Base-by-base conservation (phyloP, 345 rosid species). In the Brassica carinata region DNA sequence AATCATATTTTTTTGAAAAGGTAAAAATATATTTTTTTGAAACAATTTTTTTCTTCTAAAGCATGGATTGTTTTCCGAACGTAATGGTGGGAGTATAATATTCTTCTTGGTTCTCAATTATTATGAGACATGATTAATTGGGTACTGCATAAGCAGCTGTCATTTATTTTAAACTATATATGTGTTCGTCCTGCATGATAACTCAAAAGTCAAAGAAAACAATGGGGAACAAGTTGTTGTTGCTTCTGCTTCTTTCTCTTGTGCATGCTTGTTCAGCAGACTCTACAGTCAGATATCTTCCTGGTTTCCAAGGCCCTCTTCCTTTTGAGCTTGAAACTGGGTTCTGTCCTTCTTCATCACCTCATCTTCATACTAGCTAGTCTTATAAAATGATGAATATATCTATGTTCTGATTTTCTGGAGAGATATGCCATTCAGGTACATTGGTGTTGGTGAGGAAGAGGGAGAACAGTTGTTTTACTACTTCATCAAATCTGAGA, bases 241-340 rank as follows among this genome's bases (percentile, higher is more conserved):
- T 55, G 61, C 9, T 23, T 23, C 26, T 23, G 26, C 26, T 23
- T 23, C 61, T 17, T 15, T 3, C 61, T 55, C 61, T 6, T 15
- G 38, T 38, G 27, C 81, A 71, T 69, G 77, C 13, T 64, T 55
- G 72, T 45, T 59, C 81, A 40, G 43, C 66, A 51, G 18, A 14
- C n/a, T 77, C 85, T 14, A 68, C 58, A 27, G 10, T 88, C 11
- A 76, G 19, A 55, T 31, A 61, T 75, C 84, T 87, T 15, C 89
- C 91, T 71, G 88, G 87, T 14, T 88, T 83, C 75, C 67, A 75
- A 15, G 85, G 74, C 8, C 62, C 81, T 11, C 89, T 88, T 81
- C 88, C 87, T 10, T 88, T 88, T 72, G 80, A 85, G 71, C 89
- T 88, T 33, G 86, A 88, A 81, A 87, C 88, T 4, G 89, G 26